A percentile compares a stretch with the other conserved stretches of the same genome.
These are phyloP conservation scores for Pholiota adiposa DNA, from an alignment of 1,284 basidiomycete genomes.

Conservation along the genomic window DNA sequence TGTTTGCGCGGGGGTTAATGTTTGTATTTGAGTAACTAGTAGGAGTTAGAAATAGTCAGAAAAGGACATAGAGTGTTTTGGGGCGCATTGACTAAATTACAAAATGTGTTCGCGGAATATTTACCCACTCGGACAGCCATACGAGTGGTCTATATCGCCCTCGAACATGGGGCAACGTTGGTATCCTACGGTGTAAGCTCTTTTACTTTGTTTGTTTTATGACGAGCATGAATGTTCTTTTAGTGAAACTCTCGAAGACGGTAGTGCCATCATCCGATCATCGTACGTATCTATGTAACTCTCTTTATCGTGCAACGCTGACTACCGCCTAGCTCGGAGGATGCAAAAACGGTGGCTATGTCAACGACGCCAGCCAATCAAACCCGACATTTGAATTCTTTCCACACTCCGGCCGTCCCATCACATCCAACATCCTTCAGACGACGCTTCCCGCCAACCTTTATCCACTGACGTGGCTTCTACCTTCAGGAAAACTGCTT, in stretches of 20 bases:
- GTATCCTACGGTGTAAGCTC: conserved; percentile 43
- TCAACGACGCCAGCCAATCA: conserved; percentile 57
- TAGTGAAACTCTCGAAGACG: conserved; percentile 44
- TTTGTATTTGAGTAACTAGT: no score
- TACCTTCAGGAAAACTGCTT: conserved; percentile 56
- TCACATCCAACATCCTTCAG: conserved; percentile 52
- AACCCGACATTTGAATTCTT: conserved; percentile 82
- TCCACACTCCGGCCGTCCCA: conserved; percentile 56
- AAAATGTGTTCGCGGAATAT: no score
- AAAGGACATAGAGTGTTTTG: no score
- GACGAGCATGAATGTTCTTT: background rate
- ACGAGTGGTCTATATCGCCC: conserved; percentile 51
- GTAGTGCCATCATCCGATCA: conserved; percentile 43
- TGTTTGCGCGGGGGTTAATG: no score
- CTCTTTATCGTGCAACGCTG: background rate
- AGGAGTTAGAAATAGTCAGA: no score
- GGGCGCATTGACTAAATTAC: no score
- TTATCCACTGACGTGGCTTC: conserved; percentile 60
- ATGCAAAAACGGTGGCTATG: conserved; percentile 72
- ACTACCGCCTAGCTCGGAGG: conserved; percentile 55
- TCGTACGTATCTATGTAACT: conserved; percentile 30
- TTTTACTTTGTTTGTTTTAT: background rate
- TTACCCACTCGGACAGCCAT: no score
- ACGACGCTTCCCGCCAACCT: conserved; percentile 63
- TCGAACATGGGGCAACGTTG: conserved; percentile 49